Percentiles rank a stretch among this genome's conserved stretches.
Conservation (phyloP, 495 filamentous ascomycete species). For the Lasiosphaeriaceae sp. region DNA sequence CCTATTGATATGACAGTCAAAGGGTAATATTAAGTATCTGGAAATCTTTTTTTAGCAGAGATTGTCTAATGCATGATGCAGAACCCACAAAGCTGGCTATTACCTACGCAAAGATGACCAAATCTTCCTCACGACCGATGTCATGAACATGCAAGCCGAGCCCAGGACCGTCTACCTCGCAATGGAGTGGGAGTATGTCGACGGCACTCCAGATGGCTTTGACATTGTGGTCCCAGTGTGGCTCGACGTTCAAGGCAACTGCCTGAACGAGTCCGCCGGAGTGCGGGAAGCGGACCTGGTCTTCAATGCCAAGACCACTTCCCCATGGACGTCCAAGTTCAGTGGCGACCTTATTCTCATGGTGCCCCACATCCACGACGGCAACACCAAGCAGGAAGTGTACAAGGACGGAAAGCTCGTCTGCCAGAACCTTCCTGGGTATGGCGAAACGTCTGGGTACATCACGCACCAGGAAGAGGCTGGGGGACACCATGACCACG, state of each 20-base stretch:
- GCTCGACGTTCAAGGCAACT: constrained; percentile 13
- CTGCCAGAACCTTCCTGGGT: constrained; percentile 5
- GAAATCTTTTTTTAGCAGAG: too few relatives aligned
- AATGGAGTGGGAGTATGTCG: constrained; percentile 9
- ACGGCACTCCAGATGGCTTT: not conserved
- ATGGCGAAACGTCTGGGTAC: constrained; percentile 11
- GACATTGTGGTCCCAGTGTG: constrained; percentile 11
- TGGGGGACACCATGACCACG: constrained; percentile 5
- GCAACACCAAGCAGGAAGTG: constrained; percentile 2
- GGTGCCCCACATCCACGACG: constrained; percentile 13
- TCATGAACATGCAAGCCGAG: constrained; percentile 1
- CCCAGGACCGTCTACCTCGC: constrained; percentile 1
- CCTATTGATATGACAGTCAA: constrained; percentile 9
- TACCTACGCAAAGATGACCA: constrained; percentile 4
- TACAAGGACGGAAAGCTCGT: constrained; percentile 2
- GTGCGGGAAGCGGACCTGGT: not conserved
- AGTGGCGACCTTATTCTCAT: constrained; percentile 1
- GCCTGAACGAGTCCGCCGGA: constrained; percentile 1
- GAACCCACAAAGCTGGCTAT: constrained; percentile 13
- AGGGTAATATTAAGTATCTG: too few relatives aligned
- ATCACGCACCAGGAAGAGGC: constrained; percentile 1
- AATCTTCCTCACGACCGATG: constrained; percentile 1
- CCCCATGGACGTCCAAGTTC: not conserved
- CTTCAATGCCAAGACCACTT: not conserved
- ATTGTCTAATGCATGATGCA: too few relatives aligned